Conservation (phyloP, 768 basidiomycete genomes). For the Mycena pura region DNA sequence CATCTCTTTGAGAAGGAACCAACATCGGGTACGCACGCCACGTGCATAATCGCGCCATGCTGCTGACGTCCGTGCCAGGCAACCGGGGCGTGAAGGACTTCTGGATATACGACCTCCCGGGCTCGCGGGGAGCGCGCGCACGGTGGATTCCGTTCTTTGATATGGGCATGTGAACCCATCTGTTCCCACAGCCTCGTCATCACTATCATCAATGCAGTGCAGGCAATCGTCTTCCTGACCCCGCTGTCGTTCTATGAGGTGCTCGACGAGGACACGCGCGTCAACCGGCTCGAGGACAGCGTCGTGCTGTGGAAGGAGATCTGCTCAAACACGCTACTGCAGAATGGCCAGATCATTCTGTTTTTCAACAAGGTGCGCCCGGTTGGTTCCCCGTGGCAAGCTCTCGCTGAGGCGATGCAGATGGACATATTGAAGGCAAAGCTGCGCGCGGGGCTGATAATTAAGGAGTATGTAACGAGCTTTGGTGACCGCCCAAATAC, state of each 20-base stretch:
- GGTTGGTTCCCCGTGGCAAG: not conserved
- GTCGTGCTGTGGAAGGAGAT: constrained; percentile 72
- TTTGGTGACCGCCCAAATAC: too few species aligned
- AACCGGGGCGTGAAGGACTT: constrained; percentile 32
- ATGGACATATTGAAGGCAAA: constrained; percentile 64
- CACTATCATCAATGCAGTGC: constrained; percentile 47
- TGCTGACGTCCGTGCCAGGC: not conserved
- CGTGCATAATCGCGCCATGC: not conserved
- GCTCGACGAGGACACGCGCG: constrained; percentile 69
- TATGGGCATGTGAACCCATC: constrained; percentile 48
- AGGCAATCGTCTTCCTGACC: constrained; percentile 82
- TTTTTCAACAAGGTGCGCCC: constrained; percentile 73
- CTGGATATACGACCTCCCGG: constrained; percentile 14
- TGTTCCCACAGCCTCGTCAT: not conserved
- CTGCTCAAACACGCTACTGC: constrained; percentile 66
- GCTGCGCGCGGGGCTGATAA: constrained; percentile 59
- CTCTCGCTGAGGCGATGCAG: constrained; percentile 32
- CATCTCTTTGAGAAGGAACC: constrained; percentile 66
- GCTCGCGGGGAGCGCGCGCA: not conserved
- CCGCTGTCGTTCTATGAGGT: constrained; percentile 76
- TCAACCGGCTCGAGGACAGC: constrained; percentile 79
- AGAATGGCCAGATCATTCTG: constrained; percentile 65
- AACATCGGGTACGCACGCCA: constrained; percentile 42
- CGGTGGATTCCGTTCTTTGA: constrained; percentile 74
- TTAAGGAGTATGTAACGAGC: constrained; percentile 66